Percentiles rank a stretch among this genome's conserved stretches.
Evolutionary conservation across 495 filamentous ascomycete genomes (phyloP).

Genomic region (Talaromyces borbonicus): DNA sequence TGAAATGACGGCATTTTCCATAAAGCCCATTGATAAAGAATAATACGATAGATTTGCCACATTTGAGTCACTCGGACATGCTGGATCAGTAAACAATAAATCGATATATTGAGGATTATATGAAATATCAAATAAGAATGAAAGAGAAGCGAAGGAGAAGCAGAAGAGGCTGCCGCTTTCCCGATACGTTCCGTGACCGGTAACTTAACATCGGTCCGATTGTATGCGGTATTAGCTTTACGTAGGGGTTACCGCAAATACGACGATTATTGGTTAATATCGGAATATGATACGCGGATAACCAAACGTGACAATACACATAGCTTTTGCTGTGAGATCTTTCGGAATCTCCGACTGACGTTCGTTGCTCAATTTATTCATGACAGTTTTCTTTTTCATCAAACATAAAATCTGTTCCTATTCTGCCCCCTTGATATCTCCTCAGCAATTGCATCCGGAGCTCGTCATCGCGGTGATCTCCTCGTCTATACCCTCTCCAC

Average conservation of each 20-base stretch:
- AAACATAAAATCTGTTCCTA: background rate
- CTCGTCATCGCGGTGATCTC: conserved; percentile 17
- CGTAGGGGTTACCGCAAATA: background rate
- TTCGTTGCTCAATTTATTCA: background rate
- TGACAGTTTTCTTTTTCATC: no score
- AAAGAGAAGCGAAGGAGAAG: no score
- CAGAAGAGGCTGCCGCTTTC: no score
- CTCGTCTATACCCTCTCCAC: conserved; percentile 6
- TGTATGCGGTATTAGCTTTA: conserved; percentile 1
- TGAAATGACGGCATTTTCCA: no score
- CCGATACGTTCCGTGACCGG: conserved; percentile 8
- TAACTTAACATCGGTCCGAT: conserved; percentile 7
- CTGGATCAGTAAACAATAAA: background rate
- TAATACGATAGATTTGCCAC: no score
- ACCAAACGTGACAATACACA: conserved; percentile 5
- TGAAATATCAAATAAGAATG: background rate
- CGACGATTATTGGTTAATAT: background rate
- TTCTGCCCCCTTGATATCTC: background rate
- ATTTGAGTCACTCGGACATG: no score
- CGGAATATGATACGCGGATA: background rate
- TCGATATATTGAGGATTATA: background rate
- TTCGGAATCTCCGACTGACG: background rate
- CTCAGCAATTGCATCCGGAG: conserved; percentile 11
- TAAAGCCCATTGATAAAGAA: no score
- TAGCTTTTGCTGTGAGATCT: conserved; percentile 8